Evolutionary conservation across 305 asterid species (phyloP).

Genomic region (Solanum hybrid): DNA sequence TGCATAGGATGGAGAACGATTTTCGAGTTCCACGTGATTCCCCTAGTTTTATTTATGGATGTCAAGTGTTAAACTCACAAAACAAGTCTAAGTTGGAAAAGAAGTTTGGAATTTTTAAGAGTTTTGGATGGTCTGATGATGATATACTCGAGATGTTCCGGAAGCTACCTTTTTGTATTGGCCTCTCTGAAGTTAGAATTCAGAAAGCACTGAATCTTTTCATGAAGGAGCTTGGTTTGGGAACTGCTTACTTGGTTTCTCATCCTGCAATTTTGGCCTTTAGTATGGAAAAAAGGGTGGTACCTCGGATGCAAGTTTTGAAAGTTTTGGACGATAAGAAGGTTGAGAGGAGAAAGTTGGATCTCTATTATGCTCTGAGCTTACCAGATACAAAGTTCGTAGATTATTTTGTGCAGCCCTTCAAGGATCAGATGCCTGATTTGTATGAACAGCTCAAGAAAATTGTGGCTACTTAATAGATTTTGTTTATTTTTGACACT

Average conservation of each 20-base stretch:
- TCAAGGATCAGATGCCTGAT: conserved; percentile 3
- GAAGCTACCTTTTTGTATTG: neutral
- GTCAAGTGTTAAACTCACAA: neutral
- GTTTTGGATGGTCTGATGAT: conserved; percentile 11
- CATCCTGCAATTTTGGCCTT: neutral
- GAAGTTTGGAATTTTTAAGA: conserved; percentile 6
- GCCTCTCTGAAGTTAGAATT: conserved; percentile 3
- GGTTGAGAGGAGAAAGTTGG: neutral
- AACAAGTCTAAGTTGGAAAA: neutral
- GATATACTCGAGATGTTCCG: neutral
- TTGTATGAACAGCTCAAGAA: neutral
- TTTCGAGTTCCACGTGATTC: neutral
- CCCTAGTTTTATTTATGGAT: neutral
- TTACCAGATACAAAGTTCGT: neutral
- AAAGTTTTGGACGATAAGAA: neutral
- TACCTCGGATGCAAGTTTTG: conserved; percentile 2
- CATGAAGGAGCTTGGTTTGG: neutral
- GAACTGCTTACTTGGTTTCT: neutral
- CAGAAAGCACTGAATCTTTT: neutral
- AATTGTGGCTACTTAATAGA: neutral
- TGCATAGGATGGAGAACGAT: neutral
- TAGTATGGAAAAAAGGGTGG: conserved; percentile 10
- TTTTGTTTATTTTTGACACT: neutral
- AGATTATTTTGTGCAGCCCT: neutral
- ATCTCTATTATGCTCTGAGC: neutral